These are phyloP conservation scores for Zancudomyces culisetae DNA, from an alignment of 371 early-diverging fungal genomes.

Conservation along the genomic window DNA sequence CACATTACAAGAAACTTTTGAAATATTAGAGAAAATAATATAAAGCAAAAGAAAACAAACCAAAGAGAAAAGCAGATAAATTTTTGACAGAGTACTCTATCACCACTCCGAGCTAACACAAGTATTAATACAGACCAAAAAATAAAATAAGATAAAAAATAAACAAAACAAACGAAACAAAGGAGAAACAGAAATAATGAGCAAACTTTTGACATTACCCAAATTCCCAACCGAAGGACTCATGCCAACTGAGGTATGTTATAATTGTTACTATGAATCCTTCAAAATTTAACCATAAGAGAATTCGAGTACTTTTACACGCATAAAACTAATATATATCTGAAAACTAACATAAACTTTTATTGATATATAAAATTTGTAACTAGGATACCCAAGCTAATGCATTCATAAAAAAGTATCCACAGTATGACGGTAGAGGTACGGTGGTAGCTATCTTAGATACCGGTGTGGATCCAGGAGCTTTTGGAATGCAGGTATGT, in stretches of 20 bases:
- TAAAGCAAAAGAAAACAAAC: too few relatives aligned
- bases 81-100: too few relatives aligned
- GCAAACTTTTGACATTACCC: too few relatives aligned
- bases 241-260: slow-evolving; percentile 38
- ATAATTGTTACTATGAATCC: background rate
- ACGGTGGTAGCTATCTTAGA: slow-evolving; percentile 79
- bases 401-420: slow-evolving; percentile 57
- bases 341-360: background rate
- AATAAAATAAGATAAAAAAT: background rate
- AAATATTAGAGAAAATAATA: too few relatives aligned
- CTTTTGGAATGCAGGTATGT: slow-evolving; percentile 52
- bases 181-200: too few relatives aligned
- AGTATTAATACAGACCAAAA: background rate
- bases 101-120: too few relatives aligned
- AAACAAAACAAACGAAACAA: slow-evolving; percentile 17
- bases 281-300: slow-evolving; percentile 2
- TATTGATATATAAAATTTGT: background rate
- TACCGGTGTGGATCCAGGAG: slow-evolving; percentile 85
- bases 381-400: slow-evolving; percentile 60
- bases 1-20: too few relatives aligned
- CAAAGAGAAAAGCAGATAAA: too few relatives aligned
- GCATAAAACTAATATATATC: background rate
- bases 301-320: slow-evolving; percentile 4
- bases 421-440: slow-evolving; percentile 74
- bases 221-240: slow-evolving; percentile 48